These are phyloP conservation scores for Metschnikowia noctiluminum DNA, from an alignment of 805 yeast species.

Conservation along the genomic window DNA sequence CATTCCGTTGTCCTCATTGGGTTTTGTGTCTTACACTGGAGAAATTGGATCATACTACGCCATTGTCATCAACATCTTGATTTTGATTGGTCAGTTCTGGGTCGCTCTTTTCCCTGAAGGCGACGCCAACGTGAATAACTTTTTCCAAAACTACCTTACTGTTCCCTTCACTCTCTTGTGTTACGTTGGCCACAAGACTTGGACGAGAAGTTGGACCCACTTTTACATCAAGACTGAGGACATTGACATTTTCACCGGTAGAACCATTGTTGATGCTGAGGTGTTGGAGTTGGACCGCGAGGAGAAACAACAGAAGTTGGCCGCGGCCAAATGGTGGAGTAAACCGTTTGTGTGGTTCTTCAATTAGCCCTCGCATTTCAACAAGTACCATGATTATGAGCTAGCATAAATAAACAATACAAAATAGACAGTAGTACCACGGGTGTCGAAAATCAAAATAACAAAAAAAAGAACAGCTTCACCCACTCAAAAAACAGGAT, in stretches of 20 bases:
- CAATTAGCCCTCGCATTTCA: conserved; percentile 6
- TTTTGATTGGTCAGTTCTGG: conserved; percentile 44
- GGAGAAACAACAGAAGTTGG: conserved; percentile 18
- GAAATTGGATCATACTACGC: conserved; percentile 38
- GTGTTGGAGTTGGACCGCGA: conserved; percentile 23
- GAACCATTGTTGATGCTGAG: conserved; percentile 24
- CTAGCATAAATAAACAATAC: background rate
- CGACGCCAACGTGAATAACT: conserved; percentile 24
- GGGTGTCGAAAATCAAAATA: too few species aligned
- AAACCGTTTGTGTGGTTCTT: conserved; percentile 19
- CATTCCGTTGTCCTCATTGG: conserved; percentile 22
- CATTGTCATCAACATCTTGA: conserved; percentile 27
- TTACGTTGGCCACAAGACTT: conserved; percentile 24
- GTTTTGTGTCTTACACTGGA: conserved; percentile 37
- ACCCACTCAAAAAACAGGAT: too few species aligned
- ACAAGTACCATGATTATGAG: conserved; percentile 2
- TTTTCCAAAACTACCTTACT: conserved; percentile 28
- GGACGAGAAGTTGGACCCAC: conserved; percentile 21
- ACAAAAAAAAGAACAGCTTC: too few species aligned
- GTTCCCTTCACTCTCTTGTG: conserved; percentile 22
- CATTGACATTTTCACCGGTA: conserved; percentile 21
- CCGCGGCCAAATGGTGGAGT: conserved; percentile 15
- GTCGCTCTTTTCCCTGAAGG: conserved; percentile 39
- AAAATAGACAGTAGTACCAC: background rate
- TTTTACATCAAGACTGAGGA: conserved; percentile 20